Evolutionary conservation across 192 early-diverging fungal species (phyloP).

Genomic region (Backusella tuberculispora): DNA sequence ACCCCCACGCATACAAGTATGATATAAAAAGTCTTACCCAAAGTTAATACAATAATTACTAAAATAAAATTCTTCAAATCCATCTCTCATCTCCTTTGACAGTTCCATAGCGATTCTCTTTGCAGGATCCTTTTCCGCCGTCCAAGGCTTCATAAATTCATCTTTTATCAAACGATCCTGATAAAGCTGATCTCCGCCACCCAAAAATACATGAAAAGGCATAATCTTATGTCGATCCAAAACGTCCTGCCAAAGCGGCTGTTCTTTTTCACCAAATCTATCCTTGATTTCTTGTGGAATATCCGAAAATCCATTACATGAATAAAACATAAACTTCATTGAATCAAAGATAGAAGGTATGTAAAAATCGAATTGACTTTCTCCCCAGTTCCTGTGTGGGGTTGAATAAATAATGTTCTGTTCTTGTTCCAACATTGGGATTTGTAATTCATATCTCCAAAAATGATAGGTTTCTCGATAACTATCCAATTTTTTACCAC

Average conservation of each 20-base stretch:
- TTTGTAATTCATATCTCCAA: conserved; percentile 63
- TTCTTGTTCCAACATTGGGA: conserved; percentile 51
- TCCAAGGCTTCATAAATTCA: conserved; percentile 62
- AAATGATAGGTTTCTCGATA: conserved; percentile 60
- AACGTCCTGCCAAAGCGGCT: conserved; percentile 70
- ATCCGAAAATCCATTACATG: conserved; percentile 75
- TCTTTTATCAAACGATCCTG: conserved; percentile 60
- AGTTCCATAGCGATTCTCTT: conserved; percentile 32
- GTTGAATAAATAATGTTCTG: conserved; percentile 40
- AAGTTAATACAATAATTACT: conserved; percentile 35
- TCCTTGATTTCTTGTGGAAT: conserved; percentile 44
- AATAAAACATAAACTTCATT: conserved; percentile 70
- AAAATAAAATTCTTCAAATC: conserved; percentile 39
- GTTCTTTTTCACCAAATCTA: conserved; percentile 46
- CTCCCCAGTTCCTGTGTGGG: conserved; percentile 38
- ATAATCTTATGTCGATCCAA: conserved; percentile 57
- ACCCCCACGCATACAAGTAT: neutral
- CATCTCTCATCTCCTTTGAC: conserved; percentile 25
- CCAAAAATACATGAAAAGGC: conserved; percentile 72
- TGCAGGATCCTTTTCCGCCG: conserved; percentile 37
- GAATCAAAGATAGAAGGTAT: conserved; percentile 49
- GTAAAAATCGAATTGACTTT: conserved; percentile 48
- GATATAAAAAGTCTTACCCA: conserved; percentile 5
- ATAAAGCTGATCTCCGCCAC: conserved; percentile 78
- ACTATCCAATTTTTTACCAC: conserved; percentile 48